Evolutionary conservation across 441 rosid species (phyloP).

Genomic region (Daphne laureola): DNA sequence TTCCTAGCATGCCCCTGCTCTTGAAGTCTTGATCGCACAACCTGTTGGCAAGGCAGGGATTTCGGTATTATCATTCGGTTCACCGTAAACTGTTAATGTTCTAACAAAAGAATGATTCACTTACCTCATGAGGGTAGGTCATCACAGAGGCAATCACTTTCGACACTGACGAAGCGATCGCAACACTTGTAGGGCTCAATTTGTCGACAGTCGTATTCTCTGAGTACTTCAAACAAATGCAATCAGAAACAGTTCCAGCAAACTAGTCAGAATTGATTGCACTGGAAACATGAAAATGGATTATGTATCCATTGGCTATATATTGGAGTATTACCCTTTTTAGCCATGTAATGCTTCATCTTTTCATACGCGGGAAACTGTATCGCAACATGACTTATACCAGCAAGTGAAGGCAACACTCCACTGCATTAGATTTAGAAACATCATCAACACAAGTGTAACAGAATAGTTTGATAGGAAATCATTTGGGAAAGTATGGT

Average conservation of each 20-base stretch:
- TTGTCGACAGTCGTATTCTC: slow-evolving; percentile 51
- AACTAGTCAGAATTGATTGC: slow-evolving; percentile 1
- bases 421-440: slow-evolving; percentile 56
- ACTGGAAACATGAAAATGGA: slow-evolving; percentile 8
- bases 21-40: slow-evolving; percentile 94
- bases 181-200: slow-evolving; percentile 53
- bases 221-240: slow-evolving; percentile 26
- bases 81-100: too few relatives aligned
- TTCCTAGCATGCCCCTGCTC: slow-evolving; percentile 81
- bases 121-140: slow-evolving; percentile 91
- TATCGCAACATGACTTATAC: slow-evolving; percentile 88
- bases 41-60: slow-evolving; percentile 34
- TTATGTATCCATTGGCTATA: background rate
- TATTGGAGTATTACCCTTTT: slow-evolving; percentile 47
- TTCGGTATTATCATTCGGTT: too few relatives aligned
- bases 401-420: slow-evolving; percentile 79
- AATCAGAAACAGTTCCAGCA: slow-evolving; percentile 21
- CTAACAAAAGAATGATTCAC: background rate
- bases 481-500: slow-evolving; percentile 1
- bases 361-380: slow-evolving; percentile 93
- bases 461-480: background rate
- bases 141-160: slow-evolving; percentile 75
- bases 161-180: slow-evolving; percentile 71
- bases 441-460: background rate
- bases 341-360: slow-evolving; percentile 72